Evolutionary conservation across 805 yeast genomes (phyloP).

Genomic region (Candida dendrica): DNA sequence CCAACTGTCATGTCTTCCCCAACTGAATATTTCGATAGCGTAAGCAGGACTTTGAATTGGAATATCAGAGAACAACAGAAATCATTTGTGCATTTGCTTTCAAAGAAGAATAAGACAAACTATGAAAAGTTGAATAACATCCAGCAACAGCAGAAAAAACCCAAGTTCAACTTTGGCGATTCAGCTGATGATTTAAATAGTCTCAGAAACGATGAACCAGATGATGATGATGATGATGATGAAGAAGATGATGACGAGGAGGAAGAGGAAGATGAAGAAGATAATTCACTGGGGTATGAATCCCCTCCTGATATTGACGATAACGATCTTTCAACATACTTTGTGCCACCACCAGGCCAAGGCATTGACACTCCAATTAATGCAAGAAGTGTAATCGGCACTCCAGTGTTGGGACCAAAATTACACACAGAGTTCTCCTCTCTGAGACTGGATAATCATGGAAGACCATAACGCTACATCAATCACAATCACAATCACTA

Average conservation of each 20-base stretch:
- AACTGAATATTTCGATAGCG: constrained; percentile 77
- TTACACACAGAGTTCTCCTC: constrained; percentile 1
- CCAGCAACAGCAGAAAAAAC: constrained; percentile 3
- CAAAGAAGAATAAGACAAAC: constrained; percentile 46
- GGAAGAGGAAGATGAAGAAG: constrained; percentile 8
- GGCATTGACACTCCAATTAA: constrained; percentile 18
- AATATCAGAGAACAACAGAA: constrained; percentile 85
- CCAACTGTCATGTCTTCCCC: constrained; percentile 79
- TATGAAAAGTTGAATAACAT: constrained; percentile 22
- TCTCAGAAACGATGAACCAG: constrained; percentile 1
- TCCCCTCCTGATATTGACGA: constrained; percentile 23
- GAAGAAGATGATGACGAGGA: constrained; percentile 15
- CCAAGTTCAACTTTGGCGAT: constrained; percentile 14
- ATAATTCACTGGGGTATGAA: constrained; percentile 8
- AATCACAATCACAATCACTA: no score
- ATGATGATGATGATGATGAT: constrained; percentile 6
- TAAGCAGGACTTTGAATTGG: constrained; percentile 87
- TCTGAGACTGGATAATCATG: constrained; percentile 2
- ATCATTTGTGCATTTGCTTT: constrained; percentile 58
- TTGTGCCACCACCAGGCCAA: constrained; percentile 19
- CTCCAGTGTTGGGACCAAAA: constrained; percentile 15
- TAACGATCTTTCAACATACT: constrained; percentile 16
- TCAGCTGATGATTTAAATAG: constrained; percentile 1
- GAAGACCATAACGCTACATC: neutral
- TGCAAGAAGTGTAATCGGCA: constrained; percentile 3